Evolutionary conservation across 192 early-diverging fungal genomes (phyloP).

Genomic region (Rhizophagus prolifer): DNA sequence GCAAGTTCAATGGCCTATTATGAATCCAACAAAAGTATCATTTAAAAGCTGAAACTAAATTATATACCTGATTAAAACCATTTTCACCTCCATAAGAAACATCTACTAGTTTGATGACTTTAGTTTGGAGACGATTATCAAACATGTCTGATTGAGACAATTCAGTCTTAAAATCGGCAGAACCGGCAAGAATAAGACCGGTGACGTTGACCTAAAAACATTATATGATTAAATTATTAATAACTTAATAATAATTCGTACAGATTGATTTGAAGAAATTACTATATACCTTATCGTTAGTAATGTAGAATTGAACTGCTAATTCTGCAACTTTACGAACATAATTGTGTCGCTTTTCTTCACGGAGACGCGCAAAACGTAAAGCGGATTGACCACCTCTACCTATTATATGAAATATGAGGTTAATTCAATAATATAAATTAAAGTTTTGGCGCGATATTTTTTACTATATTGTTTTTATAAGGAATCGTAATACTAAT

Average conservation of each 20-base stretch:
- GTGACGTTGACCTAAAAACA: conserved; percentile 63
- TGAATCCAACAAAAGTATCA: not conserved
- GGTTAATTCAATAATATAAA: not conserved
- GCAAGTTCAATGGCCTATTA: conserved; percentile 88
- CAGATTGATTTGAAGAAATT: not conserved
- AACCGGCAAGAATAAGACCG: conserved; percentile 94
- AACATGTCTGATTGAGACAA: conserved; percentile 94
- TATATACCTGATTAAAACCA: conserved; percentile 79
- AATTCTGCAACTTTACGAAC: conserved; percentile 97
- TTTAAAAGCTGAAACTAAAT: not conserved
- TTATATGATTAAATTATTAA: conserved; percentile 3
- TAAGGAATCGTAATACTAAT: too few species aligned
- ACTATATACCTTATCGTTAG: conserved; percentile 71
- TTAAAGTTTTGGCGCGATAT: too few species aligned
- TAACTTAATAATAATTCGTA: not conserved
- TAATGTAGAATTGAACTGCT: conserved; percentile 94
- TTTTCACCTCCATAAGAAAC: conserved; percentile 99
- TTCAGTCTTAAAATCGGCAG: conserved; percentile 99
- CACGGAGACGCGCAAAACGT: conserved; percentile 98
- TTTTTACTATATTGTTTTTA: too few species aligned
- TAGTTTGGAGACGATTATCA: conserved; percentile 85
- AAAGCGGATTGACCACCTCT: conserved; percentile 99
- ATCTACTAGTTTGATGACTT: conserved; percentile 93
- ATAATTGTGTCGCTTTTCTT: conserved; percentile 99
- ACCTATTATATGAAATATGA: not conserved